phyloP scores from a whole-genome alignment of 176 grass and related monocot species.

The Poa pratensis region DNA sequence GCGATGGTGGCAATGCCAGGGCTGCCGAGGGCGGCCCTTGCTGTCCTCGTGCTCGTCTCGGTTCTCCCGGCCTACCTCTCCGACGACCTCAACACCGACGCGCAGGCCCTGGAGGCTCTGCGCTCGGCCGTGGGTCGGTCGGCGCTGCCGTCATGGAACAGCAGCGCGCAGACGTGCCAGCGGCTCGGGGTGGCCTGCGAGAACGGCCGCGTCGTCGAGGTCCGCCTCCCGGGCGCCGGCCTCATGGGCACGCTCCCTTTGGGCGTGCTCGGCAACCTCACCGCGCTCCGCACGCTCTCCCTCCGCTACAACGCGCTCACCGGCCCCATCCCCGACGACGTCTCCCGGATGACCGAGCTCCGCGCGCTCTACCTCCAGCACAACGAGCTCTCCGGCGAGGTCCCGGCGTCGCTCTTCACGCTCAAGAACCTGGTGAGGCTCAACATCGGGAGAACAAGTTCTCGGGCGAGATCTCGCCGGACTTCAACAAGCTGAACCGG shows the following conservation, averaged over 20 bases:
- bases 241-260: slow-evolving; percentile 79
- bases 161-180: slow-evolving; percentile 62
- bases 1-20: slow-evolving; percentile 57
- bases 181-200: slow-evolving; percentile 74
- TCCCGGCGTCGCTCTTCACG: slow-evolving; percentile 64
- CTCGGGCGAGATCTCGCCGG: slow-evolving; percentile 66
- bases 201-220: slow-evolving; percentile 61
- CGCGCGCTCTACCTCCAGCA: slow-evolving; percentile 89
- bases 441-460: slow-evolving; percentile 83
- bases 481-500: slow-evolving; percentile 81
- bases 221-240: slow-evolving; percentile 79
- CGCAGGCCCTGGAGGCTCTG: slow-evolving; percentile 70
- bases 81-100: slow-evolving; percentile 62
- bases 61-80: slow-evolving; percentile 24
- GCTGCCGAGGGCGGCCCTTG: slow-evolving; percentile 42
- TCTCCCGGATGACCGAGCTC: slow-evolving; percentile 71
- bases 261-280: slow-evolving; percentile 70
- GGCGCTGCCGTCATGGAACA: slow-evolving; percentile 73
- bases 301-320: slow-evolving; percentile 87
- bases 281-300: slow-evolving; percentile 84
- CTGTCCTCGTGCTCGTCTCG: slow-evolving; percentile 32
- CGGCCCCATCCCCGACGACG: slow-evolving; percentile 65
- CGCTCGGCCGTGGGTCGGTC: slow-evolving; percentile 64
- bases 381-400: slow-evolving; percentile 71
- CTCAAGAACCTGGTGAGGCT: slow-evolving; percentile 83